A percentile compares a stretch with the other conserved stretches of the same genome.
Conservation (phyloP, 1,284 basidiomycete genomes). For the Pseudozyma flocculosa region DNA sequence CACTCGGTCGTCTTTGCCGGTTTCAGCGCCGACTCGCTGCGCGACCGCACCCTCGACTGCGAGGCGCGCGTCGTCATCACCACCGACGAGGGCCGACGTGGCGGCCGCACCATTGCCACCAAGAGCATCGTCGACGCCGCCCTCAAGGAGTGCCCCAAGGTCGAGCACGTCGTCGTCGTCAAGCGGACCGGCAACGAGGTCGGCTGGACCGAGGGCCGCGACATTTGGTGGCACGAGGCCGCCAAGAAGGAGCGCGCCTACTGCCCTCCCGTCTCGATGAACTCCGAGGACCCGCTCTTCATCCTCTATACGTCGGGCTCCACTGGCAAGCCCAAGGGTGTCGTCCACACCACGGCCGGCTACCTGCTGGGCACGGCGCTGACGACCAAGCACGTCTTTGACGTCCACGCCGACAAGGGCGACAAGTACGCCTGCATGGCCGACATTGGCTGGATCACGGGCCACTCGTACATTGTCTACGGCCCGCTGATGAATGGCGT, state of each 20-base stretch:
- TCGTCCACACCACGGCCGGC: constrained; percentile 91
- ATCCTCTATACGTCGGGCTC: constrained; percentile 95
- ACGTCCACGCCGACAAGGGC: constrained; percentile 73
- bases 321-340: constrained; percentile 95
- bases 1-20: constrained; percentile 99
- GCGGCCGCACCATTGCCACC: constrained; percentile 92
- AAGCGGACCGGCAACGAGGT: constrained; percentile 81
- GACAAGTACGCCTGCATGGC: constrained; percentile 91
- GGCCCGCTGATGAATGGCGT: constrained; percentile 90
- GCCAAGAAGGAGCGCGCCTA: constrained; percentile 79
- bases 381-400: constrained; percentile 95
- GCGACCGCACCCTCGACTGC: constrained; percentile 91
- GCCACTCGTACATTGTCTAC: constrained; percentile 96
- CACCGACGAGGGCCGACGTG: constrained; percentile 89
- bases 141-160: constrained; percentile 76
- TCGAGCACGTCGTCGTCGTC: constrained; percentile 89
- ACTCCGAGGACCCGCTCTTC: constrained; percentile 90
- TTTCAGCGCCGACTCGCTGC: constrained; percentile 92
- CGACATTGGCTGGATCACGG: constrained; percentile 98
- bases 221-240: constrained; percentile 97
- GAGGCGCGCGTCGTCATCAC: constrained; percentile 87
- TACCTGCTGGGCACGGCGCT: constrained; percentile 85
- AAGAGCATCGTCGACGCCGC: constrained; percentile 92
- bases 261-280: constrained; percentile 84
- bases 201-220: constrained; percentile 79